Base-by-base conservation (phyloP, 371 early-diverging fungal genomes). In the Caulochytrium protostelioides region DNA sequence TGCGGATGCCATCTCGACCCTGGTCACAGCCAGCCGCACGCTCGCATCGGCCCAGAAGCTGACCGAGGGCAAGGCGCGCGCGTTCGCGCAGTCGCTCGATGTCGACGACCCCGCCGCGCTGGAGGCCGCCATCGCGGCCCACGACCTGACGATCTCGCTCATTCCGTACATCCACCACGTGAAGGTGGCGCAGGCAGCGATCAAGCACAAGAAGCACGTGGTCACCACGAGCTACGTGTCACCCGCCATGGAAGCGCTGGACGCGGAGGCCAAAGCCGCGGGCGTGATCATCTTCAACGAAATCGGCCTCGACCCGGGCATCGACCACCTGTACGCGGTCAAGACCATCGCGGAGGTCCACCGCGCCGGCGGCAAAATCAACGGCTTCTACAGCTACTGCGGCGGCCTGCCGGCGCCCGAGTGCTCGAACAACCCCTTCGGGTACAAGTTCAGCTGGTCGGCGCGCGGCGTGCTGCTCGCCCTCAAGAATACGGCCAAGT, bases 301-400 rank as follows among this genome's bases (percentile, higher is more conserved):
- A 59, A 86, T 95, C 28, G 97, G 97, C 14, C 61, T 95, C 35
- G 97, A 95, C 55, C 97, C 97, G 3, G 44, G 49, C 16, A 83
- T 95, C 35, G 97, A 95, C 47, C 94, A 92, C 50, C 66, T 89
- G 64, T 83, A 80, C 35, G 92, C 97, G n/a, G 75, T 89, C 76
- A 85, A 86, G 53, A 78, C 82, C 35, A 89, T 95, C 36, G 79
- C 85, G 41, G 78, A 83, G 35, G 80, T 75, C 42, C 63, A 83
- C 44, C 43, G 43, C 7, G 45, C 58, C 25, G 68, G 82, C 17
- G 76, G 74, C 35, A 74, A 73, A 46, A 57, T 66, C 12, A 18
- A 3, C 13, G 4, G 73, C 10, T 86, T 86, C 46, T 61, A 73
- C 18, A 79, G 80, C 20, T 86, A 77, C 76, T 86, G 86, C 44